Percentiles rank a stretch among this genome's conserved stretches.
Conservation (phyloP, 2,329 filamentous ascomycete genomes). For the Colletotrichum sp. region DNA sequence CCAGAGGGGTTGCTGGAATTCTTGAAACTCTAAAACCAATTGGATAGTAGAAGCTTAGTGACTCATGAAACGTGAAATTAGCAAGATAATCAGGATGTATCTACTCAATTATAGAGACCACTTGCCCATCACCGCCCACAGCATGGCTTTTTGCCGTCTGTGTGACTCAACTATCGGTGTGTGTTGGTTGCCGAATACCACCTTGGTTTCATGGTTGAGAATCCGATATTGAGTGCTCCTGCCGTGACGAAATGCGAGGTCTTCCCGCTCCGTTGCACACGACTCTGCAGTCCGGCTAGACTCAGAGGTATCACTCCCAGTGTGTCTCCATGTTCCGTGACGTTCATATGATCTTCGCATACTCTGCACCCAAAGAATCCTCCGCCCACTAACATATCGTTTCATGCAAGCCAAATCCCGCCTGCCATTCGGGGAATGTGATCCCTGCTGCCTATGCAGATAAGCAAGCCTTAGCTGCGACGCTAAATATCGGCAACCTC, state of each 20-base stretch:
- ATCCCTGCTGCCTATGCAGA: background rate
- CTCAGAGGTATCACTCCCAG: background rate
- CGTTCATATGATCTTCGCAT: background rate
- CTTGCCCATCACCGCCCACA: background rate
- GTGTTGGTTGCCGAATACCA: background rate
- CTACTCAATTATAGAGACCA: background rate
- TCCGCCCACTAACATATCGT: background rate
- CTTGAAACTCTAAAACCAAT: background rate
- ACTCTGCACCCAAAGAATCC: background rate
- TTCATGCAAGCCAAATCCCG: background rate
- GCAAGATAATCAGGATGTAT: background rate
- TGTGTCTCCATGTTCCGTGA: background rate
- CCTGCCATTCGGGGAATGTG: background rate
- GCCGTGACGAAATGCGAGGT: background rate
- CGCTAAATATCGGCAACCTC: background rate
- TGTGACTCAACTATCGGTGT: background rate
- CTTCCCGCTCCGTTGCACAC: background rate
- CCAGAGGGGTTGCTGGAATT: background rate
- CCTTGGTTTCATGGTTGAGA: rapidly evolving
- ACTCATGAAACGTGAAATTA: background rate
- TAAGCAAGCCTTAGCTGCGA: background rate
- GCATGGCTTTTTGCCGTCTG: background rate
- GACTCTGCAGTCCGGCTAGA: background rate
- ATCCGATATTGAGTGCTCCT: background rate
- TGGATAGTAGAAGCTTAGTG: background rate